These are phyloP conservation scores for Fusarium protoensiforme DNA, from an alignment of 2,329 filamentous ascomycete genomes.

Conservation along the genomic window DNA sequence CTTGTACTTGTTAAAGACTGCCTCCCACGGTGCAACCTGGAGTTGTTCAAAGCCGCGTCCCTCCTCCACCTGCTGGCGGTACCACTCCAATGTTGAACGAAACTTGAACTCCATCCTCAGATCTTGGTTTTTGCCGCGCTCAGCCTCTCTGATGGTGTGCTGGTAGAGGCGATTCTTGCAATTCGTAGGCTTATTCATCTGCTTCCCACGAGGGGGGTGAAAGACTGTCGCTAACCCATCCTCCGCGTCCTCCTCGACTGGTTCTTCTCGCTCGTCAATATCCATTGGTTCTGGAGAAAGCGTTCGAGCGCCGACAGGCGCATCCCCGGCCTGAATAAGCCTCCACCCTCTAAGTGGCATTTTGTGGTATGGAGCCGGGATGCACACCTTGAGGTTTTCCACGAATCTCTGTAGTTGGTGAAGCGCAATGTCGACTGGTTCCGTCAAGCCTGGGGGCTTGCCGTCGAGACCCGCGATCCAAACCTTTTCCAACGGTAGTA, in stretches of 20 bases:
- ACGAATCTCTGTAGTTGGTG: conserved; percentile 49
- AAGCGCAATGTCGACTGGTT: conserved; percentile 57
- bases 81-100: conserved; percentile 63
- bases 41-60: conserved; percentile 63
- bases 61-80: conserved; percentile 57
- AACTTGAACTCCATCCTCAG: conserved; percentile 53
- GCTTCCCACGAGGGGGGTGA: conserved; percentile 55
- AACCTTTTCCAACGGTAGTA: conserved; percentile 51
- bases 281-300: conserved; percentile 31
- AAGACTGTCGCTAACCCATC: conserved; percentile 54
- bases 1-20: conserved; percentile 48
- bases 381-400: conserved; percentile 43
- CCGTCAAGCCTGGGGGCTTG: conserved; percentile 26
- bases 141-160: conserved; percentile 37
- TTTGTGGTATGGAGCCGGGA: conserved; percentile 49
- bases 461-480: conserved; percentile 57
- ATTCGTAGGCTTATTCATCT: conserved; percentile 33
- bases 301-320: background rate
- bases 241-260: conserved; percentile 25
- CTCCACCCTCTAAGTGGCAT: conserved; percentile 54
- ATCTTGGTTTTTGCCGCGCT: background rate
- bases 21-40: conserved; percentile 56
- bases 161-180: conserved; percentile 60
- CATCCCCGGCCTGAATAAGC: conserved; percentile 37
- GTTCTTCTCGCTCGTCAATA: conserved; percentile 30